These are phyloP conservation scores for Plasmodium billcollinsi DNA, from an alignment of 169 alveolate species.

Conservation along the genomic window DNA sequence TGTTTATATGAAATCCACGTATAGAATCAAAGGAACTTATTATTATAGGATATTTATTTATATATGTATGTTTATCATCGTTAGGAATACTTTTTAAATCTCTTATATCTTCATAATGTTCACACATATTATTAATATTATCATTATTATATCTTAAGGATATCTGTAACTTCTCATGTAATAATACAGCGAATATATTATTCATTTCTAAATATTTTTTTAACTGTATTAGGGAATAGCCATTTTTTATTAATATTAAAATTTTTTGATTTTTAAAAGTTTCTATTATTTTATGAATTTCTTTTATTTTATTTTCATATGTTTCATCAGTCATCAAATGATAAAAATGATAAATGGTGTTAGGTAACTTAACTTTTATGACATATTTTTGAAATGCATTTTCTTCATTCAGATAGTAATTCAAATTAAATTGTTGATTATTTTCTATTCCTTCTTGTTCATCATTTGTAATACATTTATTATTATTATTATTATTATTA, in stretches of 20 bases:
- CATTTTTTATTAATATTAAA: slow-evolving; percentile 60
- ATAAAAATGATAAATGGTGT: slow-evolving; percentile 54
- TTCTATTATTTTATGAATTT: slow-evolving; percentile 39
- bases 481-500: background rate
- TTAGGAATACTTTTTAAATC: slow-evolving; percentile 32
- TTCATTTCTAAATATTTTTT: slow-evolving; percentile 35
- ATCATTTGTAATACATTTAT: background rate
- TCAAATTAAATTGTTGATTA: background rate
- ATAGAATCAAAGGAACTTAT: slow-evolving; percentile 73
- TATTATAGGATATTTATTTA: slow-evolving; percentile 64
- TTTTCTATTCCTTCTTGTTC: background rate
- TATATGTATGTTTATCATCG: slow-evolving; percentile 8
- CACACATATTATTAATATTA: slow-evolving; percentile 25
- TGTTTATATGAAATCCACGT: slow-evolving; percentile 73
- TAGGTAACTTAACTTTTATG: slow-evolving; percentile 55
- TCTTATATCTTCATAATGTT: slow-evolving; percentile 43
- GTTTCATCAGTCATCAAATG: slow-evolving; percentile 30
- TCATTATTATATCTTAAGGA: slow-evolving; percentile 38
- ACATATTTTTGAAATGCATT: slow-evolving; percentile 45
- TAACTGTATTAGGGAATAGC: slow-evolving; percentile 34
- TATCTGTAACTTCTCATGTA: slow-evolving; percentile 67
- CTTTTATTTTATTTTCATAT: slow-evolving; percentile 42
- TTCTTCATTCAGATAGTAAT: slow-evolving; percentile 13
- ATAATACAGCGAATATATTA: slow-evolving; percentile 29
- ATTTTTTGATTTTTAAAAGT: slow-evolving; percentile 37